These are phyloP conservation scores for Leccinum variabile DNA, from an alignment of 1,284 basidiomycete genomes.

Conservation along the genomic window DNA sequence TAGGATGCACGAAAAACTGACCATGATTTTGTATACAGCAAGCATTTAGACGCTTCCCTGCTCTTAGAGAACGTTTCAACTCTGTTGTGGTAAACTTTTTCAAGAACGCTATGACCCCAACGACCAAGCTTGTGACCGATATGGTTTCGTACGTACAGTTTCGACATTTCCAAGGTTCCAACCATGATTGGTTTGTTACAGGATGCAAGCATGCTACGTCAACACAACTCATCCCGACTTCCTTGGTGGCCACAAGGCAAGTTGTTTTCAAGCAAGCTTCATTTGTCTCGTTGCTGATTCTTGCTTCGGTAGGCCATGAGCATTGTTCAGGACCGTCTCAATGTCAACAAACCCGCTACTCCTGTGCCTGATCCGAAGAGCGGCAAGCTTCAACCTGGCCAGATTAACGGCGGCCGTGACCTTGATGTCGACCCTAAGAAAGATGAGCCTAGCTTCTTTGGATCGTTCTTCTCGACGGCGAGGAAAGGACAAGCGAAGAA, in stretches of 20 bases:
- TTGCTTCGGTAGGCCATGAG: constrained; percentile 70
- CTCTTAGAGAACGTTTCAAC: constrained; percentile 93
- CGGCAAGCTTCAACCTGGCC: constrained; percentile 58
- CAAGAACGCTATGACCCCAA: constrained; percentile 91
- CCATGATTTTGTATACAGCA: constrained; percentile 52
- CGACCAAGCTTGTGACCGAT: constrained; percentile 91
- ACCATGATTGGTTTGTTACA: constrained; percentile 32
- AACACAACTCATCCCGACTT: constrained; percentile 99
- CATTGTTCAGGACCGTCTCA: constrained; percentile 84
- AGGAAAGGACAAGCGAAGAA: constrained; percentile 81
- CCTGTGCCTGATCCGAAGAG: constrained; percentile 67
- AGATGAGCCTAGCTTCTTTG: constrained; percentile 93
- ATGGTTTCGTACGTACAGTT: constrained; percentile 71
- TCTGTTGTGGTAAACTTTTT: constrained; percentile 94
- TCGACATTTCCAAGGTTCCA: not conserved
- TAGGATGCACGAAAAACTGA: constrained; percentile 4
- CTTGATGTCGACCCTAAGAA: constrained; percentile 88
- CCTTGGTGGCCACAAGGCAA: constrained; percentile 87
- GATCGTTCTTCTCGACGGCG: constrained; percentile 83
- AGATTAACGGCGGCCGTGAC: constrained; percentile 90
- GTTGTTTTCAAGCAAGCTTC: constrained; percentile 7
- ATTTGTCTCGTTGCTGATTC: constrained; percentile 2
- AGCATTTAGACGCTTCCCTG: constrained; percentile 94
- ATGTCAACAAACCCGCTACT: constrained; percentile 71
- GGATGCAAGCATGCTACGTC: constrained; percentile 96